phyloP scores from a whole-genome alignment of 805 yeast species.

The Yarrowia sp. region DNA sequence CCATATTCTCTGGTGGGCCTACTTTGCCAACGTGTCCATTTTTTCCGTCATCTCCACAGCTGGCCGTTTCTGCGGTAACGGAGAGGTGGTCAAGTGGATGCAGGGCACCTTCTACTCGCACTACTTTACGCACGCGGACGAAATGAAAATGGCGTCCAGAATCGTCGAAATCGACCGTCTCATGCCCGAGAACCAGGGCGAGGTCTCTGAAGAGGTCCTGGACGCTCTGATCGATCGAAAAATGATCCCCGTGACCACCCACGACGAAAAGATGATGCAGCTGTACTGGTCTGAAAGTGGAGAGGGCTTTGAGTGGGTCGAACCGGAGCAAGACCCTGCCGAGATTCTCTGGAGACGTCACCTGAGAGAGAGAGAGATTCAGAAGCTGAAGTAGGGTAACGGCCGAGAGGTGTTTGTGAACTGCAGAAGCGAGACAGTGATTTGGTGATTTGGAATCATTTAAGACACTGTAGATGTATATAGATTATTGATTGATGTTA shows the following conservation, averaged over 20 bases:
- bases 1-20: constrained; percentile 59
- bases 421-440: not conserved
- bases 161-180: constrained; percentile 69
- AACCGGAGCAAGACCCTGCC: constrained; percentile 91
- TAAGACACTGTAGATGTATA: constrained; percentile 7
- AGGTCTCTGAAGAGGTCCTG: constrained; percentile 48
- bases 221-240: constrained; percentile 49
- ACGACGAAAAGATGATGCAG: constrained; percentile 70
- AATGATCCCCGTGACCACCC: constrained; percentile 57
- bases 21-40: constrained; percentile 57
- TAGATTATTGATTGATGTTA: constrained; percentile 8
- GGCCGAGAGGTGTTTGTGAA: too few relatives aligned
- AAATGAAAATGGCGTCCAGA: constrained; percentile 68
- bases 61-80: constrained; percentile 60
- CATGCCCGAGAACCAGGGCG: constrained; percentile 54
- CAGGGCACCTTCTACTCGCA: constrained; percentile 68
- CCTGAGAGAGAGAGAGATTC: constrained; percentile 44
- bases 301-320: constrained; percentile 86
- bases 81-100: constrained; percentile 65
- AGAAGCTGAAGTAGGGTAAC: constrained; percentile 19
- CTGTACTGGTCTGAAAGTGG: constrained; percentile 91
- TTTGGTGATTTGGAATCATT: too few relatives aligned
- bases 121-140: constrained; percentile 72
- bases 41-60: constrained; percentile 58
- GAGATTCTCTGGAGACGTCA: constrained; percentile 53